Evolutionary conservation across 768 basidiomycete species (phyloP), one percentile per base, ranked within the genome.

Genomic region (Naganishia onofrii): DNA sequence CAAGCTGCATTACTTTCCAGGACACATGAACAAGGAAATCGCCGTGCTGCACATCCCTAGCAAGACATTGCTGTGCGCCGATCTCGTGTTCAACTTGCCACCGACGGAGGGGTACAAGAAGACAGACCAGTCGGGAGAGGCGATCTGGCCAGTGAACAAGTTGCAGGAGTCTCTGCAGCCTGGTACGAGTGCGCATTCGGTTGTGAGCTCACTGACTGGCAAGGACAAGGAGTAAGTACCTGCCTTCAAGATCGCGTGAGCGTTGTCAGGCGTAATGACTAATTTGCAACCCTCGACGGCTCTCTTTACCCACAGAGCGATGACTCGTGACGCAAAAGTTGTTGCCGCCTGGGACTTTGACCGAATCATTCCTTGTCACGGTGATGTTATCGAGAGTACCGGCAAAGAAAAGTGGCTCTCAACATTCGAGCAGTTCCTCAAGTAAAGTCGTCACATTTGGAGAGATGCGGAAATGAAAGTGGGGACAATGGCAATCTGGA

Each of bases 31-130:
- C 77, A 89, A 90, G 76, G 92, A 94, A 66, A 86, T 93, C 17
- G 90, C 91, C 0, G 92, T 91, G 81, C 85, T 89, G 70, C 92
- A 95, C 76, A 80, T 83, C 15, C 82, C 85, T 0, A 89, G 88
- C 17, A 89, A 87, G 77, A 86, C 88, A 0, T 82, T 94, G 54
- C 85, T 94, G 55, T 84, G 89, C 78, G 93, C 90, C 1, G 93
- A 96, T 79, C 82, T 94, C 53, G 79, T 94, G 2, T 86, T 92
- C 83, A 93, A 93, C 81, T 82, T 94, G 15, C 91, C 92, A 0
- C 83, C 86, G 4, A 87, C 78, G 1, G 92, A 94, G 80, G 91
- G 93, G 82, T 81, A 82, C 76, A 77, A 78, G 17, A 74, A 77
- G 38, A 74, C 77, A 9, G 56, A 73, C 73, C 29, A 77, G 75